Evolutionary conservation across 106 monocot genomes (phyloP).

Genomic region (Dendrobium huoshanense): DNA sequence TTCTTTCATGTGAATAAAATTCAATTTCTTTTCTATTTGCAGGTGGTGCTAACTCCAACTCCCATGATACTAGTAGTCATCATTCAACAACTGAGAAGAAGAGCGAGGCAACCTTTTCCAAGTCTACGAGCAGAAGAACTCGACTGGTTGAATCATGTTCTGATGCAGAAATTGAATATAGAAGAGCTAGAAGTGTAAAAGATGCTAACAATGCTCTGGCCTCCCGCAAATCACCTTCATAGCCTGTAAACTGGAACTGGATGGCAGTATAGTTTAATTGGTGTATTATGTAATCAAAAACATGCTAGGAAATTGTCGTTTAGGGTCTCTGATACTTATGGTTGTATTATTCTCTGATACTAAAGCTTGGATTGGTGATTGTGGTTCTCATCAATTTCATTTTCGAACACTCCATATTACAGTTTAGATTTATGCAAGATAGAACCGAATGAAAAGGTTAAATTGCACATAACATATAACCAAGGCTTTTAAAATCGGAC

Average conservation of each 20-base stretch:
- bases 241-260: not conserved
- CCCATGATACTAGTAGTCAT: not conserved
- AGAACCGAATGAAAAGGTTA: too few relatives aligned
- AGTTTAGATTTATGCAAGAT: too few relatives aligned
- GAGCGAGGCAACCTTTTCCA: slow-evolving; percentile 23
- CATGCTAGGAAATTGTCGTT: not conserved
- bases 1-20: not conserved
- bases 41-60: not conserved
- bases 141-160: slow-evolving; percentile 48
- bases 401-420: not conserved
- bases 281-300: not conserved
- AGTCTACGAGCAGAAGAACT: slow-evolving; percentile 41
- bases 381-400: not conserved
- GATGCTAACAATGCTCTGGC: slow-evolving; percentile 42
- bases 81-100: slow-evolving; percentile 10
- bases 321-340: not conserved
- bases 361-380: not conserved
- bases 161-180: slow-evolving; percentile 92
- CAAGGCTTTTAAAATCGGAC: too few relatives aligned
- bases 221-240: slow-evolving; percentile 37
- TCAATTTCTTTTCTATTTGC: not conserved
- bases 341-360: not conserved
- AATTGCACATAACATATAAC: too few relatives aligned
- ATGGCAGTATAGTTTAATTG: not conserved
- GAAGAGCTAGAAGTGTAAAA: slow-evolving; percentile 81